These are phyloP conservation scores for Aegilops bicornis DNA, from an alignment of 176 grass and related monocot genomes.

Conservation along the genomic window DNA sequence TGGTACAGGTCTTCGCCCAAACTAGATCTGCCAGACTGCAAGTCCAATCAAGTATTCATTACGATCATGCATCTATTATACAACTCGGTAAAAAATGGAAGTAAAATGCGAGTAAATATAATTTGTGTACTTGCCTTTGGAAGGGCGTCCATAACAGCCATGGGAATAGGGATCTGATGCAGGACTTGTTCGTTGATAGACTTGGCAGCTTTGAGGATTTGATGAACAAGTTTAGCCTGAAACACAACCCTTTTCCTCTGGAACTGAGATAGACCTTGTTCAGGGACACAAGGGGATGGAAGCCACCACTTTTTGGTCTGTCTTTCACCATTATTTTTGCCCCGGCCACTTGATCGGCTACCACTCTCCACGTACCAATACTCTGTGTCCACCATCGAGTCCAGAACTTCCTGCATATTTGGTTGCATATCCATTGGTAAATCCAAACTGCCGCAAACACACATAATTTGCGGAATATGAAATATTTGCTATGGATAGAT, in stretches of 20 bases:
- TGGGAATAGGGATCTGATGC: conserved; percentile 69
- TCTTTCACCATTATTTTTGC: conserved; percentile 43
- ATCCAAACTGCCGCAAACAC: conserved; percentile 1
- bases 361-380: conserved; percentile 93
- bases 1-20: conserved; percentile 85
- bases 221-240: conserved; percentile 86
- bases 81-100: not conserved
- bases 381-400: conserved; percentile 80
- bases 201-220: conserved; percentile 93
- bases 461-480: not conserved
- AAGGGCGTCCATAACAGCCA: conserved; percentile 69
- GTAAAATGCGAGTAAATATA: not conserved
- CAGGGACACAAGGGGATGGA: conserved; percentile 75
- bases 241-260: conserved; percentile 81
- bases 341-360: conserved; percentile 37
- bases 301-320: conserved; percentile 96
- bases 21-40: conserved; percentile 90
- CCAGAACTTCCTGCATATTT: conserved; percentile 75
- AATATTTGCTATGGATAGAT: not conserved
- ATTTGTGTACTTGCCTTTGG: conserved; percentile 71
- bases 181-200: conserved; percentile 93
- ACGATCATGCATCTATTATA: not conserved
- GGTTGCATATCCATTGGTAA: conserved; percentile 10
- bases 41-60: not conserved
- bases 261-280: conserved; percentile 59